phyloP scores from a whole-genome alignment of 768 basidiomycete genomes.

The Hericium erinaceus region DNA sequence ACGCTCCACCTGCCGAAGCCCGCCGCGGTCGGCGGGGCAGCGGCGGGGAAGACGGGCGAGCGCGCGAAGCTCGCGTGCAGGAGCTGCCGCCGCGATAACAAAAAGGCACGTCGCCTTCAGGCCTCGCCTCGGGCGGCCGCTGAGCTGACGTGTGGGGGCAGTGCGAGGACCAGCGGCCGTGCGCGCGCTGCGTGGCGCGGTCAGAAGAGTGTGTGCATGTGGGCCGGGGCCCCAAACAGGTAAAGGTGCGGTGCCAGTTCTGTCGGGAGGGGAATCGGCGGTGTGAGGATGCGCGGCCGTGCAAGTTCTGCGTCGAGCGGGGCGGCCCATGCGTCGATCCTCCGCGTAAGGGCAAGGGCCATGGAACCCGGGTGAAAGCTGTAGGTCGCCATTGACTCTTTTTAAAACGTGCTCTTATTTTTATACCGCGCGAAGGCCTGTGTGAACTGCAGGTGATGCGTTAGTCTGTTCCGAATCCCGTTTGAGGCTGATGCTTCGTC shows the following conservation, averaged over 20 bases:
- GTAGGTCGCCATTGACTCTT: conserved; percentile 25
- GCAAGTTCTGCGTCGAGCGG: conserved; percentile 38
- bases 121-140: not conserved
- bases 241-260: conserved; percentile 50
- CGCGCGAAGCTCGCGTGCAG: conserved; percentile 52
- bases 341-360: conserved; percentile 42
- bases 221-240: conserved; percentile 44
- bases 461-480: too few species aligned
- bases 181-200: conserved; percentile 46
- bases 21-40: conserved; percentile 10
- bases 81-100: conserved; percentile 54
- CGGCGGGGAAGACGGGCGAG: conserved; percentile 27
- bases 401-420: too few species aligned
- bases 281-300: conserved; percentile 53
- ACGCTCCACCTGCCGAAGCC: not conserved
- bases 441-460: conserved; percentile 15
- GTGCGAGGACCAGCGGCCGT: conserved; percentile 59
- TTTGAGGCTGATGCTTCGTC: too few species aligned
- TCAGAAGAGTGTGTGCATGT: conserved; percentile 49
- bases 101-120: conserved; percentile 35
- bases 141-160: conserved; percentile 14
- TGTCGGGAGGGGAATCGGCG: conserved; percentile 47
- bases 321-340: conserved; percentile 39
- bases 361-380: conserved; percentile 52
- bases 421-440: conserved; percentile 13